Evolutionary conservation across 352 stramenopile genomes (phyloP).

Genomic region (Globisporangium cederbergense): DNA sequence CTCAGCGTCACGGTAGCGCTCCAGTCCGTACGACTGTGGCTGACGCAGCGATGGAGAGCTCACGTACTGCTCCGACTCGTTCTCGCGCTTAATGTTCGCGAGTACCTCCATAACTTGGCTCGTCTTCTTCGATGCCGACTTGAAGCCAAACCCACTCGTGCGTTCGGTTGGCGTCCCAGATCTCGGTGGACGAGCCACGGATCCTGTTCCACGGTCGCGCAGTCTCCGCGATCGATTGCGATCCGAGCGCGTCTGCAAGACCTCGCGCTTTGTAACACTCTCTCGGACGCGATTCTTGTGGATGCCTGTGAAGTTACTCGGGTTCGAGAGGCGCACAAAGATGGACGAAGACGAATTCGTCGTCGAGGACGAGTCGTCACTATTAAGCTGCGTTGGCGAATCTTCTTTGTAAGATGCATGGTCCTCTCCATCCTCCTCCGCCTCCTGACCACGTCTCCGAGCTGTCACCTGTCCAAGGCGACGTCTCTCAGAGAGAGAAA

Average conservation of each 20-base stretch:
- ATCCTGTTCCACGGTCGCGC: constrained; percentile 45
- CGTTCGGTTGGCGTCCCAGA: constrained; percentile 55
- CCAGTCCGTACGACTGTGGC: constrained; percentile 37
- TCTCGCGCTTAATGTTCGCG: constrained; percentile 80
- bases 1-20: constrained; percentile 15
- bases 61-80: constrained; percentile 57
- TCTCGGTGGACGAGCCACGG: constrained; percentile 42
- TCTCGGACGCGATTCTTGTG: constrained; percentile 84
- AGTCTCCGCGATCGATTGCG: constrained; percentile 68
- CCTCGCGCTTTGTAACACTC: constrained; percentile 76
- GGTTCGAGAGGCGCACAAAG: constrained; percentile 83
- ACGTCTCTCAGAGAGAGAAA: constrained; percentile 36
- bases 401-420: constrained; percentile 26
- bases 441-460: constrained; percentile 21
- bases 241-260: constrained; percentile 71
- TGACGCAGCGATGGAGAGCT: constrained; percentile 40
- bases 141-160: constrained; percentile 38
- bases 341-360: constrained; percentile 48
- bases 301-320: constrained; percentile 86
- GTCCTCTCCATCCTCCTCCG: constrained; percentile 23
- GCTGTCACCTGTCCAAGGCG: constrained; percentile 29
- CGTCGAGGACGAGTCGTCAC: constrained; percentile 58
- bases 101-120: constrained; percentile 79
- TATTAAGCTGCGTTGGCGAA: constrained; percentile 45
- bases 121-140: constrained; percentile 52